phyloP scores from a whole-genome alignment of 345 rosid species.

The Jatropha curcas region DNA sequence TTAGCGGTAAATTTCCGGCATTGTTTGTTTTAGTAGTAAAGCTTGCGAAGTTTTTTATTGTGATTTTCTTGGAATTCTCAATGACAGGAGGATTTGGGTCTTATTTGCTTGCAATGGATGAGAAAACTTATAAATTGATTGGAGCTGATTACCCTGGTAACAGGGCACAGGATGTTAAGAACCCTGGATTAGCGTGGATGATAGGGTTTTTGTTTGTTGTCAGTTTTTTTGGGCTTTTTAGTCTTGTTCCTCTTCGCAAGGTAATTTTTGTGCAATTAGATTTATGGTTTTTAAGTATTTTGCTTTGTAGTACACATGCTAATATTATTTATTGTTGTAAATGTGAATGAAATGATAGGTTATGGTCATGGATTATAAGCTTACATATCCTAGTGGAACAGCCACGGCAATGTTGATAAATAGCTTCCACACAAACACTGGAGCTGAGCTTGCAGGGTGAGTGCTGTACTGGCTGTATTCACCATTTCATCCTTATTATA shows the following conservation, averaged over 20 bases:
- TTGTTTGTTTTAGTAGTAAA: neutral
- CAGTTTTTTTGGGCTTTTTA: slow-evolving; percentile 86
- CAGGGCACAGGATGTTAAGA: slow-evolving; percentile 62
- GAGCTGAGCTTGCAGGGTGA: slow-evolving; percentile 95
- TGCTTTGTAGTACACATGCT: neutral
- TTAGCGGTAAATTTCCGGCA: slow-evolving; percentile 57
- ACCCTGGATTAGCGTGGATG: slow-evolving; percentile 91
- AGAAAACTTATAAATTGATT: slow-evolving; percentile 72
- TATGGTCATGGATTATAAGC: slow-evolving; percentile 88
- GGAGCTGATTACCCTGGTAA: slow-evolving; percentile 89
- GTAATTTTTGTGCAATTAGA: slow-evolving; percentile 27
- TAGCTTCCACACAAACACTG: slow-evolving; percentile 81
- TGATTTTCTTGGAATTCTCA: neutral
- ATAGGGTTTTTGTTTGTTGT: slow-evolving; percentile 80
- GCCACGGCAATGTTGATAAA: slow-evolving; percentile 96
- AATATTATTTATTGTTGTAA: neutral
- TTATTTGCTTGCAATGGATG: slow-evolving; percentile 85
- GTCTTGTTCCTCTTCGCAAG: slow-evolving; percentile 91
- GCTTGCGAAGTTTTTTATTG: neutral
- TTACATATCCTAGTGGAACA: slow-evolving; percentile 95
- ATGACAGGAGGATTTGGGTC: slow-evolving; percentile 86
- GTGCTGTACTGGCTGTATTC: slow-evolving; percentile 11
- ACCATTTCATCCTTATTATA: neutral
- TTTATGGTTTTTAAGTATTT: neutral
- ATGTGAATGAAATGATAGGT: slow-evolving; percentile 34